Evolutionary conservation across 306 rosid genomes (phyloP), one percentile per base, ranked within the genome.

Genomic region (Dalbergia cochinchinensis): DNA sequence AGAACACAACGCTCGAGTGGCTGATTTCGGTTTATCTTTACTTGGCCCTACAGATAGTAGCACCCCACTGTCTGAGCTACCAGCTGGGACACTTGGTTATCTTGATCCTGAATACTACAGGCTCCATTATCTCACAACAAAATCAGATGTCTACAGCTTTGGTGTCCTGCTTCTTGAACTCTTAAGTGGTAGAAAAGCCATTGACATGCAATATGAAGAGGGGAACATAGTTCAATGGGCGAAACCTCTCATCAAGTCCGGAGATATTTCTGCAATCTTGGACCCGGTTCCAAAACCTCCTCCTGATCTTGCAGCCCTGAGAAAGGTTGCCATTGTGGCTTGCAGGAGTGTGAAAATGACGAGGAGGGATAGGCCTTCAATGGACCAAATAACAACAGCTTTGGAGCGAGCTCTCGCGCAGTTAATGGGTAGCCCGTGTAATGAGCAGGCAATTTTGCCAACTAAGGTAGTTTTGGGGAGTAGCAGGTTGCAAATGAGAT

Each of bases 71-170:
- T 94, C 97, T 0, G 99, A 92, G 73, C 85, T 92, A 31, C 99
- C 99, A 4, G 99, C 99, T 0, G 99, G 99, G 4, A 95, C 99
- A 3, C 97, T 92, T 1, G 99, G 99, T 16, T 95, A 95, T 86
- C 99, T 95, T 42, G 99, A 95, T 78, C 99, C 98, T 7, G 99
- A 95, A 66, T 95, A 92, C 89, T 95, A 95, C 58, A 91, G 97
- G 80, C 99, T 95, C 77, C 99, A 95, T 50, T 91, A 95, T 79
- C 97, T 95, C 22, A 92, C 99, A 11, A 95, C 99, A 18, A 95
- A 95, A 80, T 95, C 99, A 8, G 99, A 95, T 85, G 97, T 95
- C 4, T 95, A 92, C 54, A 92, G 99, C 87, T 95, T 95, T 62
- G 99, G 99, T n/a, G 99, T 92, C 60, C 71, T 95, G 6, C 91